phyloP scores from a whole-genome alignment of 257 asterid species.

The Solanum commersonii region DNA sequence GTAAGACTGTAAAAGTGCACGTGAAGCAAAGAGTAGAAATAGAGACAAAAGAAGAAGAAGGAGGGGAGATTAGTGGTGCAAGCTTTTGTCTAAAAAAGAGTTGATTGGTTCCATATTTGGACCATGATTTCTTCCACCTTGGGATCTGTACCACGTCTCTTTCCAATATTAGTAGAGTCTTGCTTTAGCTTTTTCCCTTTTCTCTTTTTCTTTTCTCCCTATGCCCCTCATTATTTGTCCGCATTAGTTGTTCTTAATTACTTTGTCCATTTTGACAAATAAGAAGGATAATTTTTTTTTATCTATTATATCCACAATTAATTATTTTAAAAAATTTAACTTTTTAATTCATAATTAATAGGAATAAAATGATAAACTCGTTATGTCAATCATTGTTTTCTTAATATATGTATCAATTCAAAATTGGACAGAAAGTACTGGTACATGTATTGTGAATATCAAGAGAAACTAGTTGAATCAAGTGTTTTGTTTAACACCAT shows the following conservation, averaged over 20 bases:
- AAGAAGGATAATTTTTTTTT: too few species aligned
- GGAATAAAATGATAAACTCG: too few species aligned
- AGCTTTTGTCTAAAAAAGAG: not conserved
- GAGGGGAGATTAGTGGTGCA: not conserved
- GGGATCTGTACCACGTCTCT: not conserved
- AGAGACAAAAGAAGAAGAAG: slow-evolving; percentile 11
- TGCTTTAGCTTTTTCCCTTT: not conserved
- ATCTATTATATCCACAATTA: too few species aligned
- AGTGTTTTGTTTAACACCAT: not conserved
- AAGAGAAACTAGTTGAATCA: not conserved
- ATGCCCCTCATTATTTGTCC: too few species aligned
- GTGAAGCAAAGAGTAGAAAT: slow-evolving; percentile 9
- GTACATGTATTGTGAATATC: not conserved
- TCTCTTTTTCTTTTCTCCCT: not conserved
- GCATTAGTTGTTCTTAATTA: too few species aligned
- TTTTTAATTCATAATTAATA: too few species aligned
- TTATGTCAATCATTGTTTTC: too few species aligned
- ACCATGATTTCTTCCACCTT: not conserved
- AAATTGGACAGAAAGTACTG: too few species aligned
- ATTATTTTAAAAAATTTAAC: too few species aligned
- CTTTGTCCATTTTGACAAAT: too few species aligned
- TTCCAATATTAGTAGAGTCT: not conserved
- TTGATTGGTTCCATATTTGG: not conserved
- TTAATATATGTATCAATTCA: too few species aligned
- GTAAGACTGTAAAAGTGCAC: slow-evolving; percentile 8